Base-by-base conservation (phyloP, 768 basidiomycete species). In the Russula sp. region DNA sequence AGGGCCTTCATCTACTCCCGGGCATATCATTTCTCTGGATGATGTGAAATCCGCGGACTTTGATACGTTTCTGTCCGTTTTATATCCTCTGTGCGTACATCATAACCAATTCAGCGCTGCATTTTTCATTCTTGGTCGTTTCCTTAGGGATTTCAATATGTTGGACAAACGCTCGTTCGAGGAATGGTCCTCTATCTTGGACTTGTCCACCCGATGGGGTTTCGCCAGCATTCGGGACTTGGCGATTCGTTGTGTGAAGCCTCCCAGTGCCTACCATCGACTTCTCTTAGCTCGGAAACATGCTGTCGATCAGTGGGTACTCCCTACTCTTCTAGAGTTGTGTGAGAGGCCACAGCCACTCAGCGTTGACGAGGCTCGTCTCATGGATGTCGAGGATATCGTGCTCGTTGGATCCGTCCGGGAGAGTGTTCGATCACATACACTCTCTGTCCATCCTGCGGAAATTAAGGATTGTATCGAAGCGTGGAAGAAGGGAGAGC, bases 201-300 rank as follows among this genome's bases (percentile, higher is more conserved):
- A 55, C 37, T 55, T 66, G 31, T 50, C 66, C 40, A 64, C 58
- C 11, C 40, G 45, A 44, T 66, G 66, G 66, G 63, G 62, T 10
- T 63, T 66, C 50, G 34, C 57, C 10, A 60, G 49, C 31, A 61
- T 66, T 44, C 62, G 62, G 14, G 55, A 63, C 31, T n/a, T 63
- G 39, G 62, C 62, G 31, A 52, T 66, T 3, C 22, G 22, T 14
- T 51, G 32, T 31, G 22, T 61, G 20, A 47, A 57, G 20, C 27
- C 40, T 18, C 55, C 61, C 7, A 35, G 5, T 22, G 13, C 55
- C n/a, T 34, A 56, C 31, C 40, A 47, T 3, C 50, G 35, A 47
- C 62, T 63, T 14, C 0, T 63, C 27, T 52, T 59, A 32, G 57
- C 57, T 8, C 55, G 57, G 6, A 59, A 57, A 53, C 31, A 62